phyloP scores from a whole-genome alignment of 805 yeast genomes.

The Candida taoyuanica region DNA sequence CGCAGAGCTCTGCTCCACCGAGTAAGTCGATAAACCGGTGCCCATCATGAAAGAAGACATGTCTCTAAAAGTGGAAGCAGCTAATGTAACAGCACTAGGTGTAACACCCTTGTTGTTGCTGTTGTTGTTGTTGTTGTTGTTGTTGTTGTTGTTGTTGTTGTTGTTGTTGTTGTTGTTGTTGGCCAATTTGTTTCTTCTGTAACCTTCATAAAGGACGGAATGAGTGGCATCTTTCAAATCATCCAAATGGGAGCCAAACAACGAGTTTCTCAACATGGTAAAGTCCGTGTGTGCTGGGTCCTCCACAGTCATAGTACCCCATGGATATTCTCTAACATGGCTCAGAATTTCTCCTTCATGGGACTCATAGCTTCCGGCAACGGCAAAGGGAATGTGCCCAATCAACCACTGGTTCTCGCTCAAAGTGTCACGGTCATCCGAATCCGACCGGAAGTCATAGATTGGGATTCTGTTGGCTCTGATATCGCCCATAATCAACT shows the following conservation, averaged over 20 bases:
- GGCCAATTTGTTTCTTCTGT: conserved; percentile 67
- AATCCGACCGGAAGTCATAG: conserved; percentile 59
- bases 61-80: too few species aligned
- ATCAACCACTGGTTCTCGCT: conserved; percentile 34
- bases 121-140: too few species aligned
- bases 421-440: conserved; percentile 20
- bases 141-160: too few species aligned
- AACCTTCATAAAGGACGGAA: conserved; percentile 69
- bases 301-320: conserved; percentile 61
- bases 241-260: conserved; percentile 73
- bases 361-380: conserved; percentile 52
- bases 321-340: conserved; percentile 56
- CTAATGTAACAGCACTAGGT: too few species aligned
- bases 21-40: too few species aligned
- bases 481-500: conserved; percentile 51
- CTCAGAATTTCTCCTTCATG: conserved; percentile 29
- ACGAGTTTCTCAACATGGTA: conserved; percentile 60
- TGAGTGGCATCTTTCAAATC: conserved; percentile 81
- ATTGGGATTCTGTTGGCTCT: conserved; percentile 53
- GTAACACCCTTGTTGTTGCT: neutral
- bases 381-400: conserved; percentile 55
- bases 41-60: too few species aligned
- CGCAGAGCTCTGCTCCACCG: too few species aligned
- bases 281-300: conserved; percentile 65
- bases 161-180: too few species aligned